These are phyloP conservation scores for Heterobasidion annosum DNA, from an alignment of 1,284 basidiomycete species.

Conservation along the genomic window DNA sequence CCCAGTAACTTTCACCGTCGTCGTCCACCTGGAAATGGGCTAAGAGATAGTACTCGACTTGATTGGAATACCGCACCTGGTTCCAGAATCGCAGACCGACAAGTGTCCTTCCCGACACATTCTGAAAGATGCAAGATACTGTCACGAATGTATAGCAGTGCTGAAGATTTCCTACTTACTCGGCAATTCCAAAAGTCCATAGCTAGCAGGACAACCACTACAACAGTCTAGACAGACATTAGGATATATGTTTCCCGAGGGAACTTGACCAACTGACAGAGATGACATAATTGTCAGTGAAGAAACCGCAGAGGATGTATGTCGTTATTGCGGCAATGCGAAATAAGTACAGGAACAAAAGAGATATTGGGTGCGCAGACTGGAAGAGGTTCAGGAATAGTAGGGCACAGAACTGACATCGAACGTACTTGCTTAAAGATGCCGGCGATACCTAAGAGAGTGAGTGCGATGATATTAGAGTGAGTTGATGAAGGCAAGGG, in stretches of 20 bases:
- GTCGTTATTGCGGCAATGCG: conserved; percentile 77
- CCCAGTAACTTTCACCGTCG: conserved; percentile 93
- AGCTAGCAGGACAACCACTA: conserved; percentile 84
- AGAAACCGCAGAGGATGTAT: conserved; percentile 81
- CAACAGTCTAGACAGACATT: conserved; percentile 57
- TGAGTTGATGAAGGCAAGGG: not conserved
- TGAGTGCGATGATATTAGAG: not conserved
- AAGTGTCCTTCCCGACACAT: conserved; percentile 84
- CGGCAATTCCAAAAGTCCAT: conserved; percentile 97
- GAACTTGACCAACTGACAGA: conserved; percentile 45
- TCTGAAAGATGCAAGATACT: conserved; percentile 36
- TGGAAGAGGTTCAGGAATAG: conserved; percentile 17
- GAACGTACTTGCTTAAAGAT: conserved; percentile 62
- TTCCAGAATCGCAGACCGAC: conserved; percentile 96
- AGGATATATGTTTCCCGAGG: not conserved
- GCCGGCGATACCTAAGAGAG: conserved; percentile 50
- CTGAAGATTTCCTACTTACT: conserved; percentile 32
- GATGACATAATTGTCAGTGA: conserved; percentile 85
- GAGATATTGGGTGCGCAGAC: conserved; percentile 78
- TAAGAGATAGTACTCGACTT: not conserved
- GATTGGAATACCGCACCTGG: conserved; percentile 42
- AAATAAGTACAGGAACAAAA: conserved; percentile 84
- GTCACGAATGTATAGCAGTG: not conserved
- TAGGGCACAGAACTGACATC: not conserved
- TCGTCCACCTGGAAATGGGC: conserved; percentile 65